A percentile compares a stretch with the other conserved stretches of the same genome.
These are phyloP conservation scores for Zygnema cylindricum DNA, from an alignment of 139 green algal species.

Conservation along the genomic window DNA sequence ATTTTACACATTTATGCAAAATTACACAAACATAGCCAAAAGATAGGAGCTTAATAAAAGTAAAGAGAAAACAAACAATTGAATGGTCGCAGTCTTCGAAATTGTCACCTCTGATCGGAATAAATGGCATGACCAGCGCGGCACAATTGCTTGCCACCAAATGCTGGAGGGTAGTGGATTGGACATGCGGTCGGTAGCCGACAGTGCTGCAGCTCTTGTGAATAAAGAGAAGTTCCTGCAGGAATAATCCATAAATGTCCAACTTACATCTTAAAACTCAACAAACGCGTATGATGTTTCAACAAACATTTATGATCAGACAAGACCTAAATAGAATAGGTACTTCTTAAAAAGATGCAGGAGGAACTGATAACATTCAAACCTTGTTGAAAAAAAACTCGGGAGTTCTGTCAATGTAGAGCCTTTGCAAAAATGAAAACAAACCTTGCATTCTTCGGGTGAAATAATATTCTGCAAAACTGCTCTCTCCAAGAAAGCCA, in stretches of 20 bases:
- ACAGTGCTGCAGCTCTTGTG: conserved; percentile 54
- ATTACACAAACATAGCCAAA: no score
- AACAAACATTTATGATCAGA: no score
- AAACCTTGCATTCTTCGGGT: conserved; percentile 17
- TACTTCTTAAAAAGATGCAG: no score
- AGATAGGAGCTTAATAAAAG: no score
- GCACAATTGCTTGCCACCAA: conserved; percentile 51
- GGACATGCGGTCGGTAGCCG: conserved; percentile 47
- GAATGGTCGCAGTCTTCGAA: no score
- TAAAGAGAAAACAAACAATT: neutral
- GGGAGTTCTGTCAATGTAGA: no score
- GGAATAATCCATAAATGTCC: neutral
- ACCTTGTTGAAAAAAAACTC: no score
- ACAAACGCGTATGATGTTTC: no score
- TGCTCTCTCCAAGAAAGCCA: neutral
- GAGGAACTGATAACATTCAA: no score
- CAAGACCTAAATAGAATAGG: no score
- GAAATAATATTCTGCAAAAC: neutral
- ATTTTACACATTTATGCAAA: no score
- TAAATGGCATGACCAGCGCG: conserved; percentile 43
- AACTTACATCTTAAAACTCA: no score
- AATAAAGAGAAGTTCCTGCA: conserved; percentile 55
- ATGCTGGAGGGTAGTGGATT: conserved; percentile 47
- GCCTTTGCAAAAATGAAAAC: neutral
- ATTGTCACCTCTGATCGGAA: conserved; percentile 43